These are phyloP conservation scores for Plasmopara viticola DNA, from an alignment of 352 stramenopile genomes.

Conservation along the genomic window DNA sequence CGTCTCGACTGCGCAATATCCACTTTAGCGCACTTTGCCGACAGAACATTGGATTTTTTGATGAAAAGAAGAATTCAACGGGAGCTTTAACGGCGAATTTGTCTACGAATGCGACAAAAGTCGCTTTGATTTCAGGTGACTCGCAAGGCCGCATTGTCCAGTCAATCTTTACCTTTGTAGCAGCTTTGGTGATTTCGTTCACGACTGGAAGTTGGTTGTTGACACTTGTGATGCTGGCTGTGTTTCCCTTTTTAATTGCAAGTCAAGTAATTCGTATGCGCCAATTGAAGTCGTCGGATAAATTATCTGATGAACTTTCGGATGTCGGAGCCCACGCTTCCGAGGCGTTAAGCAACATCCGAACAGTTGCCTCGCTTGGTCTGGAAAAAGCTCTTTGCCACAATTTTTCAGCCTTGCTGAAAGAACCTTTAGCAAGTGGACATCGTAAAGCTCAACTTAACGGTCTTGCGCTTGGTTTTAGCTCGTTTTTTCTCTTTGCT, in stretches of 20 bases:
- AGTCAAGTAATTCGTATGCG: conserved; percentile 25
- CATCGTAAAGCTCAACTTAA: conserved; percentile 28
- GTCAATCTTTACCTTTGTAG: conserved; percentile 40
- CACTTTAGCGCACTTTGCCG: conserved; percentile 3
- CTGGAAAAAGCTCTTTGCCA: conserved; percentile 1
- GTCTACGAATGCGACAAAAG: conserved; percentile 3
- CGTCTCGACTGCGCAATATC: conserved; percentile 1
- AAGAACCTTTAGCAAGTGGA: conserved; percentile 25
- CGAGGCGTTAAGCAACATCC: conserved; percentile 1
- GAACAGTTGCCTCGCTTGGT: background rate
- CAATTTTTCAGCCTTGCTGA: conserved; percentile 3
- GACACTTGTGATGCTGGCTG: conserved; percentile 50
- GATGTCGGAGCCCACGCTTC: conserved; percentile 2
- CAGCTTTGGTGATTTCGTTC: conserved; percentile 54
- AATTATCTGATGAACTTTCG: conserved; percentile 1
- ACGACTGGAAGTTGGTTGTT: conserved; percentile 15
- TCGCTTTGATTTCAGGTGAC: conserved; percentile 3
- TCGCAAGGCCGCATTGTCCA: conserved; percentile 18
- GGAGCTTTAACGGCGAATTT: conserved; percentile 3
- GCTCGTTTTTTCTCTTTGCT: conserved; percentile 18
- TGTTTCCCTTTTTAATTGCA: conserved; percentile 55
- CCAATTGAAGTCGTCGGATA: background rate
- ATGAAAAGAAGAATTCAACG: conserved; percentile 3
- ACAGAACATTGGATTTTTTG: conserved; percentile 4
- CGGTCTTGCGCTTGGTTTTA: conserved; percentile 48